Conservation (phyloP, 2,329 filamentous ascomycete species). For the Cercospora sp. region DNA sequence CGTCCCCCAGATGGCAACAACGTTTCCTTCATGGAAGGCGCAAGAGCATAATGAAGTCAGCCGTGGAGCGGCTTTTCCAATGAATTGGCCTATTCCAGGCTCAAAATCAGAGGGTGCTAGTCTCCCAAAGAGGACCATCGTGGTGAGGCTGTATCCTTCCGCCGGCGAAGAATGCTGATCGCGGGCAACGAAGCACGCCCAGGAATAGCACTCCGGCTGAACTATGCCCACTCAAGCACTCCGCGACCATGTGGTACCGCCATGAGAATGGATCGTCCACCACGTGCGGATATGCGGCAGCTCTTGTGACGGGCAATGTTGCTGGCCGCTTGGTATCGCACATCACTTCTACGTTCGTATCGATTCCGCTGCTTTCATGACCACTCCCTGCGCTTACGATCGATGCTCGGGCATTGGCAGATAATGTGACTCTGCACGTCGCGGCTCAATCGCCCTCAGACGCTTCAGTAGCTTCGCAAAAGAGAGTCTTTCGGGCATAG, state of each 20-base stretch:
- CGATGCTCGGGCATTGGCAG: neutral
- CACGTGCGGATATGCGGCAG: neutral
- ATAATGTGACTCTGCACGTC: neutral
- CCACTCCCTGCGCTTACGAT: neutral
- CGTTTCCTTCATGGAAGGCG: neutral
- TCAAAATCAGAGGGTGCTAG: neutral
- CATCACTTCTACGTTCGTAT: neutral
- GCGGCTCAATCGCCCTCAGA: neutral
- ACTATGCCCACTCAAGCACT: neutral
- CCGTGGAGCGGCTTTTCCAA: neutral
- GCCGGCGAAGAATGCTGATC: neutral
- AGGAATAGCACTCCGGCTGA: neutral
- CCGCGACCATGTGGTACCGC: neutral
- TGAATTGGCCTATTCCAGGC: neutral
- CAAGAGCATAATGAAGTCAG: neutral
- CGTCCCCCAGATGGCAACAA: neutral
- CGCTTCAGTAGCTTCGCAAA: neutral
- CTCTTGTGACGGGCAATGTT: neutral
- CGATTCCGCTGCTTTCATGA: neutral
- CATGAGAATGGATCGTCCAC: neutral
- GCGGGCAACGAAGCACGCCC: neutral
- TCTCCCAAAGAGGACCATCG: neutral
- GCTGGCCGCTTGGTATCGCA: neutral
- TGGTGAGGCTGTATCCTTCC: neutral
- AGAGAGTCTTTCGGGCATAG: neutral